Evolutionary conservation across 2,329 filamentous ascomycete genomes (phyloP).

Genomic region (Curvularia lunata): DNA sequence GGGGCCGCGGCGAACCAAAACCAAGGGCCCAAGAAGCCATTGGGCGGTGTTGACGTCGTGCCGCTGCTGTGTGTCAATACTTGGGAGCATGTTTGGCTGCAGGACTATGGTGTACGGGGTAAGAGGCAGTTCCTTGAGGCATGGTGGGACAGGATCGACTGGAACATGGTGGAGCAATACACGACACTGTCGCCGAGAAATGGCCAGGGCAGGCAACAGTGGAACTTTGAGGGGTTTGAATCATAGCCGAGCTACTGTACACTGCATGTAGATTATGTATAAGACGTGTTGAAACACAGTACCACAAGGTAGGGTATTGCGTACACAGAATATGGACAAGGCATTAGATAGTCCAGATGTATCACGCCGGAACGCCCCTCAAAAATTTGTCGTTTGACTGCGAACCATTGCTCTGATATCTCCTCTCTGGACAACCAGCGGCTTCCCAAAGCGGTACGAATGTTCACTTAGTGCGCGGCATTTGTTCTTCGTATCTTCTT

Average conservation of each 20-base stretch:
- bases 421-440: constrained; percentile 3
- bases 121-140: constrained; percentile 77
- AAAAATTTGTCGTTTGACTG: neutral
- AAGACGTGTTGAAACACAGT: constrained; percentile 16
- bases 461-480: constrained; percentile 13
- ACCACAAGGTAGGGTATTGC: neutral
- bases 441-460: constrained; percentile 8
- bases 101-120: constrained; percentile 77
- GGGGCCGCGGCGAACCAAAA: constrained; percentile 41
- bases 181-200: constrained; percentile 15
- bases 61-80: constrained; percentile 92
- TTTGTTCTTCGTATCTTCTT: neutral
- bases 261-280: constrained; percentile 30
- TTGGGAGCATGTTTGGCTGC: constrained; percentile 93
- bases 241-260: constrained; percentile 17
- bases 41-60: constrained; percentile 71
- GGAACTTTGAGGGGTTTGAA: constrained; percentile 14
- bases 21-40: constrained; percentile 55
- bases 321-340: neutral
- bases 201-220: constrained; percentile 6
- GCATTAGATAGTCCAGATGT: neutral
- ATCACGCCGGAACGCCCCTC: neutral
- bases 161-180: constrained; percentile 68
- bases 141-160: constrained; percentile 92
- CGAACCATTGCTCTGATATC: neutral